Base-by-base conservation (phyloP, 2,329 filamentous ascomycete species). In the Paraconiothyrium sp. region DNA sequence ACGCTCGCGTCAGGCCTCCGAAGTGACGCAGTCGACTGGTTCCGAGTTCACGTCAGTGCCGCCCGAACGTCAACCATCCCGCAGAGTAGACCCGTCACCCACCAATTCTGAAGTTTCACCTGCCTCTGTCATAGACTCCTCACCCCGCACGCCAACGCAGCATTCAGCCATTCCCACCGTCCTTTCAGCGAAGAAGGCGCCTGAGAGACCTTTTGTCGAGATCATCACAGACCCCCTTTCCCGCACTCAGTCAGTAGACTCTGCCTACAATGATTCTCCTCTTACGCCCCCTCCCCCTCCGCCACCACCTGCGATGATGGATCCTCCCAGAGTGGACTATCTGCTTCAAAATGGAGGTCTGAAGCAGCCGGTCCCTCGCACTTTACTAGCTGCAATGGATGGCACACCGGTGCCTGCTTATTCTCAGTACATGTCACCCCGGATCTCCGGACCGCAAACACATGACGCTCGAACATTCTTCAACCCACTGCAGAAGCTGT, bases 241-340 rank as follows among this genome's bases (percentile, higher is more conserved):
- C 16, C 73, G 77, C 22, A 54, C 69, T 9, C 69, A 74, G 24
- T 78, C 77, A 4, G 69, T 72, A 30, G 75, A 78, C 47, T 67
- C 78, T 8, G 72, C 68, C 10, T 77, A 84, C 67, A 80, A 55
- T 80, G 87, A 65, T 84, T 70, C 75, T 0, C 84, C 86, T 0
- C 83, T 86, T 1, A 86, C 84, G 41, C 83, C 82, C 16, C 88
- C 92, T 1, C 92, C 92, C 0, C 93, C 93, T 0, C 93, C 92
- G 0, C 89, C 91, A 0, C 86, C 93, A 9, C 86, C 89, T 67
- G 82, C 89, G 55, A 67, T 85, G 44, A 84, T 86, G 39, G 84
- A 90, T 47, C 89, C 93, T 44, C 94, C 94, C 0, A 88, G 92
- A 63, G 93, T 98, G 20, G 94, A 98, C 76, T 98, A 98, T 75